Evolutionary conservation across 176 grass and related monocot genomes (phyloP), one percentile per base, ranked within the genome.

Genomic region (Hordeum marinum): DNA sequence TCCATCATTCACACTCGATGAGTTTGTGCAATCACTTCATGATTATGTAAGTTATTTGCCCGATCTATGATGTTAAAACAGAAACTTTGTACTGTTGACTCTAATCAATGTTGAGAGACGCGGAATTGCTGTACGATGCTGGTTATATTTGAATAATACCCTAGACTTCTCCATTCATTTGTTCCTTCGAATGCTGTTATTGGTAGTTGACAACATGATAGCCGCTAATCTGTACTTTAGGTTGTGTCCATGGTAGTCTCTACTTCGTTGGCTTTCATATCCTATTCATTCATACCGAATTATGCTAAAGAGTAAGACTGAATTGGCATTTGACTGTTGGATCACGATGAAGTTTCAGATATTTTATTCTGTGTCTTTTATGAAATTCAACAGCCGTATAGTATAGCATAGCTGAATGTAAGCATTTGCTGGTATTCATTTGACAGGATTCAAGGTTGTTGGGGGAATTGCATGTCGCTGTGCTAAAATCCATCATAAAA

Each of bases 1-100:
- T 87, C 88, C 89, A 88, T 87, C 96, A 17, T 92, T 99, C 88
- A 99, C 91, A 66, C 90, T 99, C 66, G 96, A 99, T 15, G 96
- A 99, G 88, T 96, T 99, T 15, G 70, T 96, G 64, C 96, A 99
- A 85, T 90, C 93, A 90, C 93, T 99, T 85, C 96, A 99, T 91
- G 96, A 99, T 99, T 99, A 88, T 94, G 96, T 99, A 86, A 95
- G 89, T 86, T 80, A 42, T 82, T 36, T 10, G 25, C 41, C 37
- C 7, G 23, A 41, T 65, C 58, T 79, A 73, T 73, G 29, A 83
- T 87, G 59, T 25, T 67, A 25, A 83, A 72, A 31, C 4, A 5
- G 21, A 66, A 41, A 72, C 55, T 60, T 78, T 37, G 6, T 32
- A 41, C 5, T 27, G 25, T 60, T 82, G 29, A 29, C 24, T 73